Evolutionary conservation across 306 rosid species (phyloP).

Genomic region (Sesbania bispinosa): DNA sequence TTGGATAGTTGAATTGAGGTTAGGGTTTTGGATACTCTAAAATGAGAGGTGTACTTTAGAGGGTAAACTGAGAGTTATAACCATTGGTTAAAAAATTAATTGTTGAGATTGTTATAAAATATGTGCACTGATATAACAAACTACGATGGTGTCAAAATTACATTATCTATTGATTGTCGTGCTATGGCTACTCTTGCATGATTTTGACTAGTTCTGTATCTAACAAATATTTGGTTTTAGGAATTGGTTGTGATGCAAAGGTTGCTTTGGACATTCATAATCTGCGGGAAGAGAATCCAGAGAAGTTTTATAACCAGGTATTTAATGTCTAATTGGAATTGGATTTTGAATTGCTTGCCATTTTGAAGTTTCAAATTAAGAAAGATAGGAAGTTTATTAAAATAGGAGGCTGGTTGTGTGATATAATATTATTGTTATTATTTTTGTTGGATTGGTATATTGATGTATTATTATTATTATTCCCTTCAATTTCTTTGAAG

Average conservation of each 20-base stretch:
- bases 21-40: neutral
- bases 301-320: conserved; percentile 97
- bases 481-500: too few relatives aligned
- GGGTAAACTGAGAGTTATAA: neutral
- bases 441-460: neutral
- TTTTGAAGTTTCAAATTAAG: conserved; percentile 4
- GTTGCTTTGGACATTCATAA: conserved; percentile 99
- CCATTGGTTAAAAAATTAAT: neutral
- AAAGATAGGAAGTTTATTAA: conserved; percentile 6
- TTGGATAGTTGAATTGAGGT: neutral
- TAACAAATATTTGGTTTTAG: conserved; percentile 43
- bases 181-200: conserved; percentile 7
- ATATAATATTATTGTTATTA: neutral
- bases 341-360: conserved; percentile 6
- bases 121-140: too few relatives aligned
- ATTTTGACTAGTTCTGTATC: conserved; percentile 26
- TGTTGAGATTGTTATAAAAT: neutral
- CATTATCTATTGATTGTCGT: conserved; percentile 5
- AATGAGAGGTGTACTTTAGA: neutral
- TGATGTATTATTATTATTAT: too few relatives aligned
- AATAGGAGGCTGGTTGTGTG: conserved; percentile 5
- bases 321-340: conserved; percentile 4
- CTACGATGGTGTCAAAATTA: too few relatives aligned
- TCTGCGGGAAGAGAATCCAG: conserved; percentile 97
- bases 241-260: conserved; percentile 98